These are phyloP conservation scores for Claviceps fusiformis DNA, from an alignment of 2,329 filamentous ascomycete species.

Conservation along the genomic window DNA sequence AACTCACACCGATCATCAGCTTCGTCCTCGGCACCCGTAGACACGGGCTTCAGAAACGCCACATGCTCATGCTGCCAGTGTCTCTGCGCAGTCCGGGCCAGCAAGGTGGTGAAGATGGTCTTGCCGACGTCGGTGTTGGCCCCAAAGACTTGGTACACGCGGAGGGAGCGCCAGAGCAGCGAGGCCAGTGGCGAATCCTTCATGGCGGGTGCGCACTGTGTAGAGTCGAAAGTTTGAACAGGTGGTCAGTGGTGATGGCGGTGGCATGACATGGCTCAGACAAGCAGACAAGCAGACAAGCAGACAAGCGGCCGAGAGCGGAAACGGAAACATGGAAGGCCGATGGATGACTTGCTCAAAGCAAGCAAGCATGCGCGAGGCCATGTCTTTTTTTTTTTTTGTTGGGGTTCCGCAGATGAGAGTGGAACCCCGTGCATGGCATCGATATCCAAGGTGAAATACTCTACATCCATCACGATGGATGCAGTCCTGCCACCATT, in stretches of 20 bases:
- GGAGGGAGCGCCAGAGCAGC: slow-evolving; percentile 54
- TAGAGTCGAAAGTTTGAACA: background rate
- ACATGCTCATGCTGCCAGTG: slow-evolving; percentile 33
- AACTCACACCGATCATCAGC: slow-evolving; percentile 52
- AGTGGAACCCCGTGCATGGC: background rate
- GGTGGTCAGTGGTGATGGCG: too few relatives aligned
- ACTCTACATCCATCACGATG: too few relatives aligned
- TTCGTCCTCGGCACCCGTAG: slow-evolving; percentile 56
- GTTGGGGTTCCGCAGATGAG: slow-evolving; percentile 1
- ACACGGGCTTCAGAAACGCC: slow-evolving; percentile 68
- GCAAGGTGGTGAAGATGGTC: slow-evolving; percentile 62
- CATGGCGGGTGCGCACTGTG: too few relatives aligned
- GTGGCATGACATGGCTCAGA: background rate
- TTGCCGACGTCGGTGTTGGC: slow-evolving; percentile 80
- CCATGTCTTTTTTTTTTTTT: slow-evolving; percentile 7
- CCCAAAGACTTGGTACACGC: slow-evolving; percentile 63
- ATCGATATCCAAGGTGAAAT: too few relatives aligned
- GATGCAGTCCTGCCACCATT: too few relatives aligned
- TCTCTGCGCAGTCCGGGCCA: slow-evolving; percentile 48
- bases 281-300: too few relatives aligned
- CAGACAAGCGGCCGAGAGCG: too few relatives aligned
- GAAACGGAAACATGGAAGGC: too few relatives aligned
- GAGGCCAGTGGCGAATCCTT: slow-evolving; percentile 34
- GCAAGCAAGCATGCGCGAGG: background rate
- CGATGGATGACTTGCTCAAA: background rate